Percentiles rank a stretch among this genome's conserved stretches.
phyloP scores from a whole-genome alignment of 345 rosid genomes.

The Excoecaria agallocha region DNA sequence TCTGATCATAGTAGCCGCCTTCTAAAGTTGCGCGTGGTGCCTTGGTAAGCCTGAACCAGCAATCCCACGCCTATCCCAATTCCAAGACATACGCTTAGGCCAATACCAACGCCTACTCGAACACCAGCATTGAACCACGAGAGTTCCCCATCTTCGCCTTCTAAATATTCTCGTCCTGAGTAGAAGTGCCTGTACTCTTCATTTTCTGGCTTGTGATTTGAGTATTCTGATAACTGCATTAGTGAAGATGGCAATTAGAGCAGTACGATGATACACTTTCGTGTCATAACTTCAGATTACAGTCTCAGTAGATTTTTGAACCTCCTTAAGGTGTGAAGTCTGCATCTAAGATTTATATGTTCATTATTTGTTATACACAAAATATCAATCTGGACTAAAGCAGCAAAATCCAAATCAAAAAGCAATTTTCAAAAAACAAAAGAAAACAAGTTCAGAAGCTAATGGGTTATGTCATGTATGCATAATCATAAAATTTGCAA shows the following conservation, averaged over 20 bases:
- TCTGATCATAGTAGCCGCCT: conserved; percentile 17
- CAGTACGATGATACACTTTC: conserved; percentile 13
- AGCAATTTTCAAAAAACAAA: too few species aligned
- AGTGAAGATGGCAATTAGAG: conserved; percentile 1
- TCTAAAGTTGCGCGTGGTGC: conserved; percentile 30
- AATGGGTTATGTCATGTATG: too few species aligned
- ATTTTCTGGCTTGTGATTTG: conserved; percentile 42
- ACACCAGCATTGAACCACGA: conserved; percentile 37
- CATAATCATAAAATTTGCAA: too few species aligned
- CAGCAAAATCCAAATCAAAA: too few species aligned
- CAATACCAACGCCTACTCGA: conserved; percentile 33
- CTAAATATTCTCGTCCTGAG: conserved; percentile 19
- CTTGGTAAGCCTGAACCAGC: conserved; percentile 25
- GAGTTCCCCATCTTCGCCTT: conserved; percentile 32
- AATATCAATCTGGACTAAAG: too few species aligned
- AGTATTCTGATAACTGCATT: conserved; percentile 44
- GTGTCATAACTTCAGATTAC: neutral
- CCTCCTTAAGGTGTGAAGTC: too few species aligned
- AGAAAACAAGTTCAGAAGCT: too few species aligned
- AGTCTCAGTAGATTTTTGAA: neutral
- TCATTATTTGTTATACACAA: too few species aligned
- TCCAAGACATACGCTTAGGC: conserved; percentile 29
- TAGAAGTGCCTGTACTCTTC: conserved; percentile 9
- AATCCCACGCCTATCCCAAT: conserved; percentile 34
- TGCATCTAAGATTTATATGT: too few species aligned